phyloP scores from a whole-genome alignment of 2,329 filamentous ascomycete genomes.

The Trichophyton schoenleinii region DNA sequence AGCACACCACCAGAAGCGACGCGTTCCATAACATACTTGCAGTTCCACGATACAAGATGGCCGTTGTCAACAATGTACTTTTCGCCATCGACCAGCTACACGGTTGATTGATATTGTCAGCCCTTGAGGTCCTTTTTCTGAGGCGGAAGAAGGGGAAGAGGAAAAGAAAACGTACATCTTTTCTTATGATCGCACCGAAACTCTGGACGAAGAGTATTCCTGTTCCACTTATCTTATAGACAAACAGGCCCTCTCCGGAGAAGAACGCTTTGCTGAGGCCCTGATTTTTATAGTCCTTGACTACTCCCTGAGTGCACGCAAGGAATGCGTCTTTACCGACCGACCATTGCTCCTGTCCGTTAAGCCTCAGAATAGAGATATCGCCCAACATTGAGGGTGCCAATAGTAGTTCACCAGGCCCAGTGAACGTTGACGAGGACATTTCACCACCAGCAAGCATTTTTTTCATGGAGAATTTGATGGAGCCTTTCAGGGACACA shows the following conservation, averaged over 20 bases:
- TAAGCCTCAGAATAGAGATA: constrained; percentile 64
- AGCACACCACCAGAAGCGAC: constrained; percentile 84
- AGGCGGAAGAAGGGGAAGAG: background rate
- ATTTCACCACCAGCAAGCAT: constrained; percentile 73
- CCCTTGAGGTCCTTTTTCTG: background rate
- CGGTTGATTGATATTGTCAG: background rate
- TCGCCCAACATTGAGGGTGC: constrained; percentile 73
- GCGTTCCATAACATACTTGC: constrained; percentile 75
- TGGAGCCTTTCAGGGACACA: constrained; percentile 65
- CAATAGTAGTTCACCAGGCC: constrained; percentile 79
- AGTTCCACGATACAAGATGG: constrained; percentile 93
- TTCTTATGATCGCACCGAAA: constrained; percentile 88
- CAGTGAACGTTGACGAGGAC: constrained; percentile 65
- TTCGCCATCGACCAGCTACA: constrained; percentile 48
- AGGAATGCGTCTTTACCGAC: constrained; percentile 81
- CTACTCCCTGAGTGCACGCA: constrained; percentile 70
- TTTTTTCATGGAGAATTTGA: constrained; percentile 88
- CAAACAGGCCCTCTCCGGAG: constrained; percentile 79
- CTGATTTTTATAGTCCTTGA: constrained; percentile 80
- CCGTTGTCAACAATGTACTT: constrained; percentile 89
- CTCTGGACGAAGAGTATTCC: constrained; percentile 83
- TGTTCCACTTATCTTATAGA: constrained; percentile 70
- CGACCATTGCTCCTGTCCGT: constrained; percentile 57
- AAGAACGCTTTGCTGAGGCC: constrained; percentile 83
- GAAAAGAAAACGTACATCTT: constrained; percentile 54